Base-by-base conservation (phyloP, 192 early-diverging fungal genomes). In the Mycoemilia scoparia region DNA sequence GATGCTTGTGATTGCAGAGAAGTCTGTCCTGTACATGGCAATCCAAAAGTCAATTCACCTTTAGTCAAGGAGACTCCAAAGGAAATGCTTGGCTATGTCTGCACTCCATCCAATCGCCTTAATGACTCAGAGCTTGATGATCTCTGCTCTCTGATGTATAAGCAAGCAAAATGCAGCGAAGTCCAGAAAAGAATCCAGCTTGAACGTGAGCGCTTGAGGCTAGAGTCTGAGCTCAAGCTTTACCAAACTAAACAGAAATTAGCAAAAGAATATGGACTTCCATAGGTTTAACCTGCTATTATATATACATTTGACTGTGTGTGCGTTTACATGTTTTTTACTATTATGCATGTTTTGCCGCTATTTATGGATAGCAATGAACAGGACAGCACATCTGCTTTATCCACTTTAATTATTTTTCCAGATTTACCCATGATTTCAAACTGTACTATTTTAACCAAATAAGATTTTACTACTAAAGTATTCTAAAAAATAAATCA, bases 151-250 rank as follows among this genome's bases (percentile, higher is more conserved):
- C 43, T 60, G 22, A 60, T 60, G 58, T 60, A 46, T 28, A 60
- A 60, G 43, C 51, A 60, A 19, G 58, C 58, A 20, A 60, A 54
- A 36, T 60, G 58, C 39, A 34, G 51, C n/a, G 58, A 60, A 29
- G 43, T 60, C 1, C 58, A 60, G 47, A 24, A 34, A 33, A 43
- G 58, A 6, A 52, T 60, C n/a, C 46, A 54, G 36, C 38, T 46
- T 39, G 51, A 34, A 5, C 45, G 51, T n/a, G 36, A 41, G 10
- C 45, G 41, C 34, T 41, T 60, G 3, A 54, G 47, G 51, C 21
- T 8, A 10, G 47, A 60, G 10, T 49, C 57, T 6, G 46, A 53
- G 31, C 46, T 48, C 26, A 47, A 54, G 32, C 20, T 60, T 31
- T 12, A 46, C 21, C 29, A 54, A 27, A 48, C 57, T 12, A 60